Percentiles rank a stretch among this genome's conserved stretches.
phyloP scores from a whole-genome alignment of 345 rosid species.

The Rhizophora mangle region DNA sequence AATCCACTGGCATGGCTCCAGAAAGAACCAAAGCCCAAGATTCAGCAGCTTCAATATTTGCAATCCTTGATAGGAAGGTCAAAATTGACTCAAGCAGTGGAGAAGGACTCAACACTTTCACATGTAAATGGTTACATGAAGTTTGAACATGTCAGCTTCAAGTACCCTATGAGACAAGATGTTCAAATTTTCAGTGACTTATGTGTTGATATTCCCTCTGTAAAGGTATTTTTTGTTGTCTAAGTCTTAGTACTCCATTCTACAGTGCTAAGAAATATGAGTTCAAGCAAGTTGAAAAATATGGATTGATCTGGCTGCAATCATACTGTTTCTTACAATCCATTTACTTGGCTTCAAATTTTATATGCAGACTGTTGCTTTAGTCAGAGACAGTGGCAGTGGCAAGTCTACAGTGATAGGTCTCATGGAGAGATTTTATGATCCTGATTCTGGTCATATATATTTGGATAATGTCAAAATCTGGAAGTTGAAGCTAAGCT shows the following conservation, averaged over 20 bases:
- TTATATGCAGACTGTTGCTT: slow-evolving; percentile 51
- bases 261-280: not conserved
- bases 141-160: slow-evolving; percentile 68
- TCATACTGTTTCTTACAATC: not conserved
- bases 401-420: slow-evolving; percentile 74
- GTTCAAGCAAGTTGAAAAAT: not conserved
- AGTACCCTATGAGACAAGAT: slow-evolving; percentile 64
- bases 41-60: slow-evolving; percentile 71
- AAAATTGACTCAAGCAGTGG: slow-evolving; percentile 63
- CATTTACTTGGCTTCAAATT: not conserved
- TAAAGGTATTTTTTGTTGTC: slow-evolving; percentile 47
- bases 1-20: slow-evolving; percentile 66
- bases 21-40: slow-evolving; percentile 72
- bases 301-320: not conserved
- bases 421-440: slow-evolving; percentile 65
- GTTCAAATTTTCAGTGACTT: slow-evolving; percentile 66
- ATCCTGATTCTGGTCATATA: slow-evolving; percentile 59
- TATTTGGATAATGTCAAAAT: slow-evolving; percentile 41
- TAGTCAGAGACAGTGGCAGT: slow-evolving; percentile 77
- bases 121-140: slow-evolving; percentile 54
- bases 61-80: slow-evolving; percentile 69
- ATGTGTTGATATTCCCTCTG: slow-evolving; percentile 58
- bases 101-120: slow-evolving; percentile 47
- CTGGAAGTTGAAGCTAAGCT: slow-evolving; percentile 43
- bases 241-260: too few relatives aligned